Percentiles rank a stretch among this genome's conserved stretches.
Conservation (phyloP, 768 basidiomycete genomes). For the Wakefieldia striispora region DNA sequence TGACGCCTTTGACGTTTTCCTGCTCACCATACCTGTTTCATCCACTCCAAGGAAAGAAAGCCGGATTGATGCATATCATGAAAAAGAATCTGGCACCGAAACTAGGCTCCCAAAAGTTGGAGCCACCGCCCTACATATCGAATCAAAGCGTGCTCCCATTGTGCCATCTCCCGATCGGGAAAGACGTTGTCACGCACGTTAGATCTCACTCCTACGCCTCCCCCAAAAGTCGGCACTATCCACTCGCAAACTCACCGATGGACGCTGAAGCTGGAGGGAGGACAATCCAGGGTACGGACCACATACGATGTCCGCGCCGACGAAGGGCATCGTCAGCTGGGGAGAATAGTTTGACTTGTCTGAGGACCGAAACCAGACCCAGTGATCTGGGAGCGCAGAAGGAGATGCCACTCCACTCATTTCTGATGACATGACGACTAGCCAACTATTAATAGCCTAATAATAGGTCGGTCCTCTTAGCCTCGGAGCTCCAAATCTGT, state of each 20-base stretch:
- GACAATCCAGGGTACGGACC: conserved; percentile 2
- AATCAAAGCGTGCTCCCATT: conserved; percentile 1
- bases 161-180: conserved; percentile 1
- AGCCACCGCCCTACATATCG: conserved; percentile 36
- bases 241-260: conserved; percentile 11
- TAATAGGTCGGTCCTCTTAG: not conserved
- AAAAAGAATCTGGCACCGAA: conserved; percentile 70
- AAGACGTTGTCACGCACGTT: conserved; percentile 7
- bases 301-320: conserved; percentile 27
- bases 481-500: not conserved
- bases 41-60: conserved; percentile 61
- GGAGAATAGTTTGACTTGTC: conserved; percentile 28
- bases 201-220: conserved; percentile 26
- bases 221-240: conserved; percentile 14
- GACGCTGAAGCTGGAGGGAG: not conserved
- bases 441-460: too few relatives aligned
- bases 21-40: conserved; percentile 67
- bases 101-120: conserved; percentile 58
- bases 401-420: not conserved
- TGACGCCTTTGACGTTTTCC: conserved; percentile 72
- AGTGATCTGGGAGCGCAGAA: not conserved
- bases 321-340: conserved; percentile 49
- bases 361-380: not conserved
- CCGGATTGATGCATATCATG: conserved; percentile 67
- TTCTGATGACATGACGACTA: not conserved